phyloP scores from a whole-genome alignment of 345 rosid species.

The Schrenkiella parvula region DNA sequence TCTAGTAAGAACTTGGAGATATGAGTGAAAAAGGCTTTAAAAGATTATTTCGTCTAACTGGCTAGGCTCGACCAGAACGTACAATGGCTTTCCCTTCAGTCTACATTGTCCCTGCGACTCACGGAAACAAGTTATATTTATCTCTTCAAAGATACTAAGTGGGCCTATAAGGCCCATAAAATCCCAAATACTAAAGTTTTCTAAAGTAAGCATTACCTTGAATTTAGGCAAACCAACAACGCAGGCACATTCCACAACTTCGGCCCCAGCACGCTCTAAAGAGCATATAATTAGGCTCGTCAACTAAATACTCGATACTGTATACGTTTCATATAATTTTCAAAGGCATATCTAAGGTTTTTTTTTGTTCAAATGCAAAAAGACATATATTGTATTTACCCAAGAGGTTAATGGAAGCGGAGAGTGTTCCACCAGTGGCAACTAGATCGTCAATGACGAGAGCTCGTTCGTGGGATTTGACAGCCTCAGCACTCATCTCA shows the following conservation, averaged over 20 bases:
- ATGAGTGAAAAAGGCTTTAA: not conserved
- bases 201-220: constrained; percentile 42
- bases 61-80: constrained; percentile 63
- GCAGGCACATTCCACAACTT: constrained; percentile 86
- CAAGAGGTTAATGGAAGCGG: constrained; percentile 78
- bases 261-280: constrained; percentile 75
- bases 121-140: not conserved
- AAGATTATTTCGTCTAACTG: not conserved
- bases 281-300: not conserved
- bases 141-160: not conserved
- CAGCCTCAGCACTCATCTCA: constrained; percentile 84
- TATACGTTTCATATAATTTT: not conserved
- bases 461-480: constrained; percentile 60
- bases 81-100: constrained; percentile 70
- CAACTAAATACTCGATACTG: not conserved
- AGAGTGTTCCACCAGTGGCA: constrained; percentile 90
- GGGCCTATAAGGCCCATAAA: not conserved
- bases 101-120: constrained; percentile 55
- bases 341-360: not conserved
- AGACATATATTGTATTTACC: constrained; percentile 35
- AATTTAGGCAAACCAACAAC: constrained; percentile 75
- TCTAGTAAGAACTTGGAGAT: not conserved
- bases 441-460: constrained; percentile 81
- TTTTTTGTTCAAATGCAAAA: not conserved
- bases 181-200: not conserved